A percentile compares a stretch with the other conserved stretches of the same genome.
phyloP scores from a whole-genome alignment of 2,329 filamentous ascomycete genomes.

The Colletotrichum karsti region DNA sequence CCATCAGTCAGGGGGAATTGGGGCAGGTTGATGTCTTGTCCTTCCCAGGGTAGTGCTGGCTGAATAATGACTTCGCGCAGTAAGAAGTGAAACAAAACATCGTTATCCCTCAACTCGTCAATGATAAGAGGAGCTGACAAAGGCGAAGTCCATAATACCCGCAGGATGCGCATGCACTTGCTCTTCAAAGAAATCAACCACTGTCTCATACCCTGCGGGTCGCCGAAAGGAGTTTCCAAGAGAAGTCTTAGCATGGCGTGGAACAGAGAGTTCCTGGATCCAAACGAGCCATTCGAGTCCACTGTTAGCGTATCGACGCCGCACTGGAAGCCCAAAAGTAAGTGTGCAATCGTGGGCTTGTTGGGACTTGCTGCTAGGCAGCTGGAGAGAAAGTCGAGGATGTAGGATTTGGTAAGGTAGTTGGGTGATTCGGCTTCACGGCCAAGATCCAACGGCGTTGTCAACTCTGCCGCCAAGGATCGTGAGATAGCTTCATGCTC shows the following conservation, averaged over 20 bases:
- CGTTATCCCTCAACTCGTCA: conserved; percentile 80
- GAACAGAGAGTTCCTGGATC: conserved; percentile 78
- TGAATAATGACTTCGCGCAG: conserved; percentile 76
- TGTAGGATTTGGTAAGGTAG: conserved; percentile 83
- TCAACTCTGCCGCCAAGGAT: conserved; percentile 75
- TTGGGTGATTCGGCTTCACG: conserved; percentile 73
- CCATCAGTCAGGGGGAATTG: conserved; percentile 76
- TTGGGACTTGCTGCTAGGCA: conserved; percentile 80
- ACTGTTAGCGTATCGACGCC: conserved; percentile 75
- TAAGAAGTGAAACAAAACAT: conserved; percentile 82
- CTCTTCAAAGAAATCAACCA: conserved; percentile 78
- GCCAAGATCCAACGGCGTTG: conserved; percentile 75
- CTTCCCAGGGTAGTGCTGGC: conserved; percentile 78
- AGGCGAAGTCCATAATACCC: conserved; percentile 84
- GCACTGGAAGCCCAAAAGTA: conserved; percentile 88
- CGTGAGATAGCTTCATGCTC: conserved; percentile 83
- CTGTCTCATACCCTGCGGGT: conserved; percentile 67
- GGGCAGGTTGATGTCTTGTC: conserved; percentile 63
- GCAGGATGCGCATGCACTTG: conserved; percentile 76
- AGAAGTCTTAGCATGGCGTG: conserved; percentile 81
- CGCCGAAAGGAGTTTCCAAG: conserved; percentile 71
- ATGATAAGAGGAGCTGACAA: conserved; percentile 80
- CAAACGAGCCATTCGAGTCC: conserved; percentile 75
- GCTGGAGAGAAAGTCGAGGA: conserved; percentile 85
- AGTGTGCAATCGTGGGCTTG: conserved; percentile 87